Evolutionary conservation across 805 yeast species (phyloP), one percentile per base, ranked within the genome.

Genomic region (Metschnikowia anglica): DNA sequence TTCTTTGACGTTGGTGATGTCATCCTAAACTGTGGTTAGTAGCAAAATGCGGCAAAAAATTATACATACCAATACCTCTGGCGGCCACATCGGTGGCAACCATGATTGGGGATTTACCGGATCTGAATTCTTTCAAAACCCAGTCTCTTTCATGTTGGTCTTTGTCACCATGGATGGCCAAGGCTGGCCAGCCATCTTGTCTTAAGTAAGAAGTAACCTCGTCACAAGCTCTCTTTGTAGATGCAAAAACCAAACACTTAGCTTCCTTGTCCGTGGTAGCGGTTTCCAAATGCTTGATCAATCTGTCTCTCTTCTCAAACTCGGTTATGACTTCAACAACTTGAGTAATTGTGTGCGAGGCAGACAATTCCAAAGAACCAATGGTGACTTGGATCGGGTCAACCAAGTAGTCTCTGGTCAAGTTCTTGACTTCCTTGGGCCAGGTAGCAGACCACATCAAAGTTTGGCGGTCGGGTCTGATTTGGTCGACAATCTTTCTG

Each of bases 401-500:
- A 43, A 79, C 70, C 64, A 91, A 77, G 70, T 88, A 93, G 68
- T 93, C 99, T 60, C 84, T 79, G 54, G 97, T 95, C 63, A 93
- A 77, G 55, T 82, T 77, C 76, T 91, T 95, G 52, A 93, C 98
- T 69, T 88, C 95, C 79, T 90, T 91, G 60, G 99, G 99, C 99
- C 99, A 93, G 43, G 99, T 93, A 56, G 99, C 99, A 50, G 98
- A 91, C 98, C 98, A 93, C 97, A 93, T 88, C 59, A 91, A 78
- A 48, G 99, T 93, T 76, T 93, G 99, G 78, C 98, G 89, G 70
- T 93, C 99, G 49, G 99, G 99, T 76, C 99, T 87, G 66, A 93
- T 93, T 78, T 91, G 98, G 59, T 85, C 90, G 55, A 93, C 91
- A 69, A 93, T 93, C 74, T 91, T 91, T 79, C 99, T 84, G 70